Conservation (phyloP, 1,139 yeast genomes). For the Debaryomycetaceae sp. region DNA sequence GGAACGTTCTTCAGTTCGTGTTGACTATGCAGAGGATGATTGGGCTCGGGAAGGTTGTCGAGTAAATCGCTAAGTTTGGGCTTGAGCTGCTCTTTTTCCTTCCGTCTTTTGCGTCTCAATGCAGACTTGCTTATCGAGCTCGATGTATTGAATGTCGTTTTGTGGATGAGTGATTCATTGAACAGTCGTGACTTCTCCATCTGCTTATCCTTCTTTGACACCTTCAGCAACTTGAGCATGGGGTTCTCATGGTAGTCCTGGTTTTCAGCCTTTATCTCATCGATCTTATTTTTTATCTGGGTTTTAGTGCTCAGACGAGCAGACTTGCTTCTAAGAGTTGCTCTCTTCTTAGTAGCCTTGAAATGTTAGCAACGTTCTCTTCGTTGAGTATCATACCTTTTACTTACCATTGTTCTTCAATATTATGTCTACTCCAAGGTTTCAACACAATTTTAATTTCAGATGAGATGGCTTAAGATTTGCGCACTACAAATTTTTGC, state of each 20-base stretch:
- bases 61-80: constrained; percentile 67
- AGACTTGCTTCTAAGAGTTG: constrained; percentile 34
- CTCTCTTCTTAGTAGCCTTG: constrained; percentile 39
- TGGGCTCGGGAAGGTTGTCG: constrained; percentile 43
- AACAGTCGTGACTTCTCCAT: constrained; percentile 28
- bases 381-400: neutral
- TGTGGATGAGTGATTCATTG: constrained; percentile 24
- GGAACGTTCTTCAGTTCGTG: neutral
- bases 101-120: constrained; percentile 62
- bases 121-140: constrained; percentile 61
- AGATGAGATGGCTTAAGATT: neutral
- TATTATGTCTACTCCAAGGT: neutral
- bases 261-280: constrained; percentile 21
- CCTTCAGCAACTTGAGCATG: constrained; percentile 50
- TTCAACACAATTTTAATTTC: neutral
- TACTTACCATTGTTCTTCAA: constrained; percentile 1
- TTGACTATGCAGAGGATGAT: constrained; percentile 2
- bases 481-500: neutral
- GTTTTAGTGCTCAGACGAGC: constrained; percentile 17
- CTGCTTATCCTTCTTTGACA: constrained; percentile 54
- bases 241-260: constrained; percentile 44
- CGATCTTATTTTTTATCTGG: constrained; percentile 22
- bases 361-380: constrained; percentile 1
- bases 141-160: constrained; percentile 31
- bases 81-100: constrained; percentile 56